Evolutionary conservation across 371 early-diverging fungal genomes (phyloP).

Genomic region (Coemansia sp.): DNA sequence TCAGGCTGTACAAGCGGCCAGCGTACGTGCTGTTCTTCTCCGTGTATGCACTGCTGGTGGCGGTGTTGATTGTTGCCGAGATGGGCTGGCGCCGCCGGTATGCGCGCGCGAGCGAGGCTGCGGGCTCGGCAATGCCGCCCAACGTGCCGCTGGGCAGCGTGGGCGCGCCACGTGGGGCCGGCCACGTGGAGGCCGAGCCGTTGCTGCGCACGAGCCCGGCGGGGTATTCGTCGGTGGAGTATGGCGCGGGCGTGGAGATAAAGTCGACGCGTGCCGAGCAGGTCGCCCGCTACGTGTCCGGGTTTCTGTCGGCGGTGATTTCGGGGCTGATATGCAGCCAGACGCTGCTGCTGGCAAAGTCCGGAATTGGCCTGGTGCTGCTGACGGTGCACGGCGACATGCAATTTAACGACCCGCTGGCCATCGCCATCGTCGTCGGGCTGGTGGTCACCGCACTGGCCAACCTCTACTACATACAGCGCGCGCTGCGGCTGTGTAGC

Average conservation of each 20-base stretch:
- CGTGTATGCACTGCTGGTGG: constrained; percentile 58
- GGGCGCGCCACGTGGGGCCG: background rate
- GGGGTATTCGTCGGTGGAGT: too few relatives aligned
- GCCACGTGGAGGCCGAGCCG: constrained; percentile 2
- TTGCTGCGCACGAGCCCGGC: background rate
- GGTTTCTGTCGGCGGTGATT: constrained; percentile 67
- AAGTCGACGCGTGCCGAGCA: constrained; percentile 52
- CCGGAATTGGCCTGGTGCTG: constrained; percentile 72
- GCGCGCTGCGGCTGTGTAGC: constrained; percentile 71
- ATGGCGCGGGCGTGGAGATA: constrained; percentile 7
- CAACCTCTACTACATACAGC: constrained; percentile 79
- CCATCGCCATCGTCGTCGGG: constrained; percentile 69
- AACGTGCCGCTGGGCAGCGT: constrained; percentile 9
- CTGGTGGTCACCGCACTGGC: constrained; percentile 66
- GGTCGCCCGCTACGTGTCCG: constrained; percentile 51
- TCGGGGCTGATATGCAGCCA: constrained; percentile 76
- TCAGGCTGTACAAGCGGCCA: constrained; percentile 68
- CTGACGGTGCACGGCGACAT: constrained; percentile 65
- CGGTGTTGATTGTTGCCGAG: constrained; percentile 48
- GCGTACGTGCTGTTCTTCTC: constrained; percentile 73
- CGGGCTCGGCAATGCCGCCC: constrained; percentile 11
- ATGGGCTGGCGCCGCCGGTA: constrained; percentile 40
- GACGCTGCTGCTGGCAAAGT: constrained; percentile 76
- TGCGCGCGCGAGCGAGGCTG: background rate
- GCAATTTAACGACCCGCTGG: constrained; percentile 69